Evolutionary conservation across 306 rosid genomes (phyloP), one percentile per base, ranked within the genome.

Genomic region (Rosa rugosa): DNA sequence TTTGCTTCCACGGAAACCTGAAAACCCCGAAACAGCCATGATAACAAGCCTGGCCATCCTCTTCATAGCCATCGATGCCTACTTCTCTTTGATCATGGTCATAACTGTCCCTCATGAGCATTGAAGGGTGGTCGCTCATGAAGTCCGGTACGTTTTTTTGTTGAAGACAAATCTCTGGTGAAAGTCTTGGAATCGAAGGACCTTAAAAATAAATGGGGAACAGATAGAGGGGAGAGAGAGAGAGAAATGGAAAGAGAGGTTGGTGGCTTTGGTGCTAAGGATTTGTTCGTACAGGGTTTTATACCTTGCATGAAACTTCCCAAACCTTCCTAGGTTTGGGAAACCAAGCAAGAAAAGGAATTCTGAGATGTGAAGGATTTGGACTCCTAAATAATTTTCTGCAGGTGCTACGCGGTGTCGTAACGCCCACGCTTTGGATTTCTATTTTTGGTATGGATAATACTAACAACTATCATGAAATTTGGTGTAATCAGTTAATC

Each of bases 21-120:
- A 85, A 83, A 4, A 80, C 60, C 49, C 79, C n/a, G 13, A 91
- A 85, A 62, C 97, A 91, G 10, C 87, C 83, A 12, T 93, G 89
- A 40, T 88, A 82, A 22, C 75, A 69, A 2, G 65, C 42, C 17
- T 80, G 49, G 36, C 51, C 9, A 20, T 65, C 25, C 5, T 86
- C 44, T 34, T 64, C 22, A 5, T 34, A 5, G 6, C 16, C 17
- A 25, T 60, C 38, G 18, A 60, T 60, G 17, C 25, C 89, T 66
- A 85, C 90, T 0, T 54, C 23, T 17, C 23, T 23, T 16, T 38
- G 40, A 46, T 44, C 71, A 20, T 73, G 36, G 4, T 12, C 46
- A 54, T 34, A 3, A 2, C 76, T 78, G 72, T 82, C 75, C 65
- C 31, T 71, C n/a, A 63, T 4, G 66, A 88, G 40, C 67, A 91